Base-by-base conservation (phyloP, 345 rosid genomes). In the Aquilaria yunnanensis region DNA sequence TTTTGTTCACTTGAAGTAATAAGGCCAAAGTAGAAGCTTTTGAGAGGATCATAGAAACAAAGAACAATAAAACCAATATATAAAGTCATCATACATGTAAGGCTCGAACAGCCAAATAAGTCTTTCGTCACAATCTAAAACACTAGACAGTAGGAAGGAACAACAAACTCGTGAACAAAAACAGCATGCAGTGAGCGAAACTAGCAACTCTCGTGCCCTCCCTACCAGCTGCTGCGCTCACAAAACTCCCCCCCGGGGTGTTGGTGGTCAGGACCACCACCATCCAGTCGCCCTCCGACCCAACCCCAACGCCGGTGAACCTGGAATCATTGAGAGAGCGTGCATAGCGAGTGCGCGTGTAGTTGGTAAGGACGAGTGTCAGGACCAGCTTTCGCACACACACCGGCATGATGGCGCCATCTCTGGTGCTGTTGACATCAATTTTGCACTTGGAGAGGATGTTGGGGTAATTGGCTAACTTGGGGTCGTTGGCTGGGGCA, bases 221-320 rank as follows among this genome's bases (percentile, higher is more conserved):
- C n/a, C 58, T 47, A 2, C 14, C 62, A 0, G n/a, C 2, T n/a
- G 62, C 82, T 6, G 81, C 88, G 16, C 32, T 67, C 0, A 73
- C 70, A 7, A 89, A 81, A 45, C 74, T 80, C 30, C 96, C 98
- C 0, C 65, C 53, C 0, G 63, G 78, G 3, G 82, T 82, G 45
- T 41, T 79, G 0, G 85, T 77, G 0, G 70, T 69, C 57, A 92
- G 55, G 13, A 89, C 83, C 11, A 81, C 68, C 14, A 92, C 96
- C 86, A 83, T 83, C 98, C 96, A 87, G 56, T 89, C 85, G 12
- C 85, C 83, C 48, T 85, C 86, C 2, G 89, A 83, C 5, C 88
- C 89, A 4, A 87, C 54, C 8, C 96, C 98, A 0, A 76, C 85
- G 0, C 87, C 96, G 0, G 74, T 81, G 48, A 65, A 85, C 71